These are phyloP conservation scores for Lichtheimia hyalospora DNA, from an alignment of 371 early-diverging fungal genomes.

Conservation along the genomic window DNA sequence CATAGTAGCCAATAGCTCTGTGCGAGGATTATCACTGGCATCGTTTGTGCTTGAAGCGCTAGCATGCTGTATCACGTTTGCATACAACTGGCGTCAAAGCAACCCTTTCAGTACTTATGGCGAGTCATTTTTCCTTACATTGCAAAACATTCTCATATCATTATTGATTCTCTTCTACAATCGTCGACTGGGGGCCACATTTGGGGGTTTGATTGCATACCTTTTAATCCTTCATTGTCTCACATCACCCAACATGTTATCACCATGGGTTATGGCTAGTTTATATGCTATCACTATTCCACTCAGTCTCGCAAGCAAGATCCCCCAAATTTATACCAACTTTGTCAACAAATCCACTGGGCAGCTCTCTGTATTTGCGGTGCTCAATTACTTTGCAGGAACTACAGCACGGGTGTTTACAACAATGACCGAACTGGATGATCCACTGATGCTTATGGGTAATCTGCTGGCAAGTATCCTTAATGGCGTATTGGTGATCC, in stretches of 20 bases:
- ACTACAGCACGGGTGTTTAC: conserved; percentile 90
- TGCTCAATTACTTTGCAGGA: conserved; percentile 84
- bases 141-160: conserved; percentile 80
- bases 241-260: conserved; percentile 41
- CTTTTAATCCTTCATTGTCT: conserved; percentile 45
- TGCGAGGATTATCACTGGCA: conserved; percentile 77
- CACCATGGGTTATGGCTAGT: conserved; percentile 45
- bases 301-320: conserved; percentile 70
- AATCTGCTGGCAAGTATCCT: conserved; percentile 66
- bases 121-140: conserved; percentile 76
- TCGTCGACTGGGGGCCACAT: conserved; percentile 22
- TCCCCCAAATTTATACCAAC: conserved; percentile 88
- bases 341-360: conserved; percentile 80
- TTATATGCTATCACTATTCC: conserved; percentile 82
- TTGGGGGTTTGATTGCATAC: conserved; percentile 29
- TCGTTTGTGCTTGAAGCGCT: conserved; percentile 85
- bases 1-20: conserved; percentile 73
- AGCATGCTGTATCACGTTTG: conserved; percentile 73
- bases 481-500: conserved; percentile 76
- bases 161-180: conserved; percentile 66
- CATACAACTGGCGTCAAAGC: conserved; percentile 79
- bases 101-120: conserved; percentile 95
- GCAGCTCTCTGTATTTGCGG: conserved; percentile 85
- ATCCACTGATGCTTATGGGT: conserved; percentile 70
- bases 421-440: conserved; percentile 86